These are phyloP conservation scores for Corymbia calophylla DNA, from an alignment of 441 rosid species.

Conservation along the genomic window DNA sequence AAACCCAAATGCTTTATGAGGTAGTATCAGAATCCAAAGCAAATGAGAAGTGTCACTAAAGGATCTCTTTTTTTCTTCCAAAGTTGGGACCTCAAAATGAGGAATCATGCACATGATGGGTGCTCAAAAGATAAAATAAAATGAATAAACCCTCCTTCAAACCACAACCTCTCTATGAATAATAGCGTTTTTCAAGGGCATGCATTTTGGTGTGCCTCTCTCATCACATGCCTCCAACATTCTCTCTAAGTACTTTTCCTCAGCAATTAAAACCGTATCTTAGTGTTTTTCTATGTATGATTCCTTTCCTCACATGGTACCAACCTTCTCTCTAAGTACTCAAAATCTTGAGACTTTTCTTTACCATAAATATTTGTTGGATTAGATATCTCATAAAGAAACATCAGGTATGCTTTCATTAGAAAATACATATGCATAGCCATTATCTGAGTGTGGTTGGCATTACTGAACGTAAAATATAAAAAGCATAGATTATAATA, in stretches of 20 bases:
- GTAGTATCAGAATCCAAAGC: slow-evolving; percentile 37
- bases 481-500: not conserved
- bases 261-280: too few species aligned
- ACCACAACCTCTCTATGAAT: not conserved
- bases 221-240: slow-evolving; percentile 38
- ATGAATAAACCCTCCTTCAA: not conserved
- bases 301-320: slow-evolving; percentile 36
- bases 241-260: not conserved
- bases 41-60: slow-evolving; percentile 7
- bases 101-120: slow-evolving; percentile 34
- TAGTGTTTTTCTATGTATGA: not conserved
- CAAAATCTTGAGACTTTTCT: not conserved
- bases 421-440: not conserved
- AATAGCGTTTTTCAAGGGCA: not conserved
- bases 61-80: not conserved
- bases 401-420: not conserved
- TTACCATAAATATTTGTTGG: not conserved
- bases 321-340: not conserved
- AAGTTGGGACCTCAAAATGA: slow-evolving; percentile 23
- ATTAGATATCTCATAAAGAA: not conserved
- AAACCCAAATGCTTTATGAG: slow-evolving; percentile 25
- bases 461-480: not conserved
- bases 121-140: not conserved
- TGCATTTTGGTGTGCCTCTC: not conserved
- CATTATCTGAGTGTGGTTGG: not conserved